Evolutionary conservation across 2,329 filamentous ascomycete species (phyloP), one percentile per base, ranked within the genome.

Genomic region (Colletotrichum cordylinicola): DNA sequence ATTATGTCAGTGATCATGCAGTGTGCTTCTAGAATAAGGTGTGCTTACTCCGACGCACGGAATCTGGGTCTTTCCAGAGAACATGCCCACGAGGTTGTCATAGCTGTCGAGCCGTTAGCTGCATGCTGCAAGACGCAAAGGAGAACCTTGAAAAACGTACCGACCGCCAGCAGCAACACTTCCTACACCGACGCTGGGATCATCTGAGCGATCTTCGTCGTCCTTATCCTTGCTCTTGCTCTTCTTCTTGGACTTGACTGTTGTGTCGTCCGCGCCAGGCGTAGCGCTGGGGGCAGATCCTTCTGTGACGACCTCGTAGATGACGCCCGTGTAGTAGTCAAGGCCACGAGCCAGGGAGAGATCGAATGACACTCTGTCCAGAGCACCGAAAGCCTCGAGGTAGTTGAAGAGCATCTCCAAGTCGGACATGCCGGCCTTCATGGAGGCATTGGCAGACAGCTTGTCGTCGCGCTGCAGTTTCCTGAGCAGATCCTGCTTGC

Each of bases 11-110:
- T 84, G 58, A 35, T 33, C n/a, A 15, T 29, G 15, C 6, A 39
- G 15, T 31, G 13, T 27, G 27, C 21, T 69, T 66, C 21, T 39
- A 13, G 29, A 27, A 29, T 3, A 64, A 4, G n/a, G 24, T n/a
- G 8, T n/a, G 37, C 70, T 64, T 66, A 78, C 72, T 77, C 95
- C 95, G 8, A 97, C 94, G 80, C 95, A 96, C n/a, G 95, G 96
- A 72, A 98, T 95, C 82, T 96, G 93, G 27, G 88, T 91, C 86
- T 96, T 96, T 80, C 93, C 93, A 72, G 92, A 93, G 88, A 98
- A 98, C 95, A 98, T 98, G 86, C 94, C 94, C 7, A 98, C 96
- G 6, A 98, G 90, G 82, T 97, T 94, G 85, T 98, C 96, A 84
- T 98, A 98, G 77, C 96, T 93, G 60, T 96, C 95, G 82, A 96